A percentile compares a stretch with the other conserved stretches of the same genome.
Evolutionary conservation across 495 filamentous ascomycete genomes (phyloP).

Genomic region (Hypoxylon intermedium): DNA sequence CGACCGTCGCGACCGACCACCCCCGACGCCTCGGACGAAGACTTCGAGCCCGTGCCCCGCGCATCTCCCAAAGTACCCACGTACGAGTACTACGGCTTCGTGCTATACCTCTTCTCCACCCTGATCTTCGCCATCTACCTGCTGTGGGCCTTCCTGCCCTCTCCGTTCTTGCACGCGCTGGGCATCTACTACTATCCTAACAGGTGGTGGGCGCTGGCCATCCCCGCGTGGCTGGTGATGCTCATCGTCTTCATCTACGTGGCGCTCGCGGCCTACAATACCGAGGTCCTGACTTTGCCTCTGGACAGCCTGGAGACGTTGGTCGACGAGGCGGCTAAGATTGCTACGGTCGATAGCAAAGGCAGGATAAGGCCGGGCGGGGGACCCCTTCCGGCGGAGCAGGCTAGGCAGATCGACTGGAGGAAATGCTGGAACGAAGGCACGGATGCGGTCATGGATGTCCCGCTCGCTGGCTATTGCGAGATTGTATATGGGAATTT

Average conservation of each 20-base stretch:
- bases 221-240: slow-evolving; percentile 91
- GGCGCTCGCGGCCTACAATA: slow-evolving; percentile 90
- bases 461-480: slow-evolving; percentile 95
- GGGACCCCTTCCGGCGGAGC: slow-evolving; percentile 57
- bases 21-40: slow-evolving; percentile 87
- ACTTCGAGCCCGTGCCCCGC: slow-evolving; percentile 80
- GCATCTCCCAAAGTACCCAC: slow-evolving; percentile 93
- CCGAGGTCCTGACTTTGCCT: slow-evolving; percentile 81
- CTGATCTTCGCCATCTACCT: slow-evolving; percentile 87
- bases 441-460: slow-evolving; percentile 97
- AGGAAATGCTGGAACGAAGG: slow-evolving; percentile 83
- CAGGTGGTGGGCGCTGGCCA: slow-evolving; percentile 94
- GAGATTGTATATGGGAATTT: slow-evolving; percentile 78
- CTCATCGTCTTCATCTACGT: slow-evolving; percentile 90
- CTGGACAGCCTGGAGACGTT: slow-evolving; percentile 85
- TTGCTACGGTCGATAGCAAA: slow-evolving; percentile 80
- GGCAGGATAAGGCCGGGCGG: slow-evolving; percentile 65
- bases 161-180: slow-evolving; percentile 87
- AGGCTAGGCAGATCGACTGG: slow-evolving; percentile 70
- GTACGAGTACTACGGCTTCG: slow-evolving; percentile 99
- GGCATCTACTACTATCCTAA: slow-evolving; percentile 97
- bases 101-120: slow-evolving; percentile 84
- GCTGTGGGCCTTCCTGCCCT: slow-evolving; percentile 92
- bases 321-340: slow-evolving; percentile 86
- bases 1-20: slow-evolving; percentile 90